Conservation (phyloP, 768 basidiomycete genomes). For the Tephrocybe sp. region DNA sequence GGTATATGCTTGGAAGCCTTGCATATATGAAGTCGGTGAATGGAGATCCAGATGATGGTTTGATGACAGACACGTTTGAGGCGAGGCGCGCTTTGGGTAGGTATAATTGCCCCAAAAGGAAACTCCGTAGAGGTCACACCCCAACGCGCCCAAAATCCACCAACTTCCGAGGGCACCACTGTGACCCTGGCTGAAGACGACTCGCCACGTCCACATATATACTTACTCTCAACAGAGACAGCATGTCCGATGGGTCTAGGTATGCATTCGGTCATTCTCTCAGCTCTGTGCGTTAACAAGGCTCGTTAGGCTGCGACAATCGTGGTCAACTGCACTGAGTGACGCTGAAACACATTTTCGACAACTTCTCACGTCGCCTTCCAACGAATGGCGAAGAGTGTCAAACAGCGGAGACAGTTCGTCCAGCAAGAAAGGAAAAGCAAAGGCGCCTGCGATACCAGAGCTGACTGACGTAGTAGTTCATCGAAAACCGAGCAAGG, state of each 20-base stretch:
- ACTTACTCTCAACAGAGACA: background rate
- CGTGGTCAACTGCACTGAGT: constrained; percentile 76
- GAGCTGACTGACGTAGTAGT: constrained; percentile 73
- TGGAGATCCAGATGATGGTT: too few species aligned
- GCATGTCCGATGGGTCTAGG: constrained; percentile 64
- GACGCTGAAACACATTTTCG: constrained; percentile 77
- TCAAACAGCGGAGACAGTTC: constrained; percentile 39
- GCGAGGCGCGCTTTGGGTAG: too few species aligned
- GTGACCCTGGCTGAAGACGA: background rate
- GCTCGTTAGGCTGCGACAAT: constrained; percentile 68
- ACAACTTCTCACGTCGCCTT: constrained; percentile 68
- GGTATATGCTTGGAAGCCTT: too few species aligned
- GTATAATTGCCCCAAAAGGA: constrained; percentile 1
- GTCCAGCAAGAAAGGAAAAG: constrained; percentile 59
- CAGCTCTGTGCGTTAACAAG: background rate
- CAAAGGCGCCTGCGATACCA: constrained; percentile 46
- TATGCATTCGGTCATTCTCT: constrained; percentile 27
- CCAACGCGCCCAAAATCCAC: constrained; percentile 5
- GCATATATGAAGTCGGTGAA: too few species aligned
- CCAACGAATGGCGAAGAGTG: constrained; percentile 81
- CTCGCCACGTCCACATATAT: background rate
- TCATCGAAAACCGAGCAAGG: constrained; percentile 66
- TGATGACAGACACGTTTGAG: background rate
- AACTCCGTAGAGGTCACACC: constrained; percentile 13
- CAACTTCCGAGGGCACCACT: constrained; percentile 7